These are phyloP conservation scores for Arachnomyces sp. DNA, from an alignment of 2,329 filamentous ascomycete genomes.

Conservation along the genomic window DNA sequence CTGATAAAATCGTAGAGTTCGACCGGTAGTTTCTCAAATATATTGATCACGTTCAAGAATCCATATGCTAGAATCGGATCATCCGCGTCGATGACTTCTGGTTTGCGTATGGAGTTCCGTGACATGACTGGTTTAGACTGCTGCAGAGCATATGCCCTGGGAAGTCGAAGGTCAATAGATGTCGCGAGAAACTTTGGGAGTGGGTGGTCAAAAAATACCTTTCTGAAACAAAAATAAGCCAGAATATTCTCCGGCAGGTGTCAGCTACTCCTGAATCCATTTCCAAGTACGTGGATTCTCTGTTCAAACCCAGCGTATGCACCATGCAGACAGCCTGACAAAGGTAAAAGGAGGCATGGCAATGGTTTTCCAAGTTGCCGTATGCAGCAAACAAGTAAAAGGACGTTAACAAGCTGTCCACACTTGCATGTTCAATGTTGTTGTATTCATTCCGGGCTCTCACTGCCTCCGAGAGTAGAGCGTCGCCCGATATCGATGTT, in stretches of 20 bases:
- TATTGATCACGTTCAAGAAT: constrained; percentile 33
- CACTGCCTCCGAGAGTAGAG: constrained; percentile 59
- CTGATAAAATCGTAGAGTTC: constrained; percentile 33
- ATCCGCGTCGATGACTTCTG: constrained; percentile 57
- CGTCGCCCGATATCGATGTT: constrained; percentile 55
- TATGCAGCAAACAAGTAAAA: constrained; percentile 71
- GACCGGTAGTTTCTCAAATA: constrained; percentile 32
- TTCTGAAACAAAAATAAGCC: constrained; percentile 65
- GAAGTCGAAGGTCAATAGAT: not conserved
- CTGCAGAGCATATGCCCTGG: constrained; percentile 64
- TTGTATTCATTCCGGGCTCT: constrained; percentile 34
- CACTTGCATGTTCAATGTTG: constrained; percentile 32
- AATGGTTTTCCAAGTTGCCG: constrained; percentile 64
- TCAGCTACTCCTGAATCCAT: constrained; percentile 48
- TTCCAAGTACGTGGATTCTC: constrained; percentile 44
- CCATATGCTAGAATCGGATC: constrained; percentile 34
- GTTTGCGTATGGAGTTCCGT: constrained; percentile 56
- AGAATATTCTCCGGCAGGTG: constrained; percentile 60
- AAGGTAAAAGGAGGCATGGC: constrained; percentile 71
- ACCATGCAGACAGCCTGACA: constrained; percentile 66
- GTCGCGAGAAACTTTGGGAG: not conserved
- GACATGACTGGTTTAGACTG: constrained; percentile 63
- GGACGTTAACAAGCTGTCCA: constrained; percentile 53
- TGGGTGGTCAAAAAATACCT: constrained; percentile 40
- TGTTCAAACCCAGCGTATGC: constrained; percentile 36